A percentile compares a stretch with the other conserved stretches of the same genome.
Conservation (phyloP, 257 asterid genomes). For the Solanum chmielewskii region DNA sequence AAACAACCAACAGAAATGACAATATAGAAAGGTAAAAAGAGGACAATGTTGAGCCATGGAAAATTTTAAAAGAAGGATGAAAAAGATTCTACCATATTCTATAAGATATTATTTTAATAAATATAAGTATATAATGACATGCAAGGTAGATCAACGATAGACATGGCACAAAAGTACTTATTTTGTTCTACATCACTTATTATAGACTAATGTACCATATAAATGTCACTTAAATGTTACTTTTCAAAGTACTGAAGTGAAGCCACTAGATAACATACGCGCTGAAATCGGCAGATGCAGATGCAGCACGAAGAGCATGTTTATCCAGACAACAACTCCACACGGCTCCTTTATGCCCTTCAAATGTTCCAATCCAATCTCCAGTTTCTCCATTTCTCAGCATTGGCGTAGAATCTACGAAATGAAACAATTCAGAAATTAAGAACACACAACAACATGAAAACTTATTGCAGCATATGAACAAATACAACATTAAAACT, state of each 20-base stretch:
- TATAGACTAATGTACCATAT: not conserved
- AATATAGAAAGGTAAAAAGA: not conserved
- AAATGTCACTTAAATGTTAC: not conserved
- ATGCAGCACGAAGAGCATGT: slow-evolving; percentile 83
- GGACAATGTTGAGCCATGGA: not conserved
- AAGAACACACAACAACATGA: not conserved
- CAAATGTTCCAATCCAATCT: slow-evolving; percentile 97
- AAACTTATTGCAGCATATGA: not conserved
- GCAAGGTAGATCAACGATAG: not conserved
- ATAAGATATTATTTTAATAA: not conserved
- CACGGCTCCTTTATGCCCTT: slow-evolving; percentile 98
- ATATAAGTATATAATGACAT: not conserved
- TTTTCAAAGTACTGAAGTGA: not conserved
- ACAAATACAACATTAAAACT: not conserved
- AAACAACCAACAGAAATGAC: slow-evolving; percentile 11
- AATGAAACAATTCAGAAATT: not conserved
- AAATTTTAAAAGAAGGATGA: not conserved
- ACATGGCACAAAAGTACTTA: not conserved
- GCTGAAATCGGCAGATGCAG: slow-evolving; percentile 97
- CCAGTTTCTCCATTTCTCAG: slow-evolving; percentile 97
- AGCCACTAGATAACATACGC: slow-evolving; percentile 43
- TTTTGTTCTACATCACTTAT: not conserved
- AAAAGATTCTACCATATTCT: not conserved
- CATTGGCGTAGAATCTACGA: slow-evolving; percentile 85
- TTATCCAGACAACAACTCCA: slow-evolving; percentile 95